These are phyloP conservation scores for Ampelomyces quisqualis DNA, from an alignment of 2,329 filamentous ascomycete genomes.

Conservation along the genomic window DNA sequence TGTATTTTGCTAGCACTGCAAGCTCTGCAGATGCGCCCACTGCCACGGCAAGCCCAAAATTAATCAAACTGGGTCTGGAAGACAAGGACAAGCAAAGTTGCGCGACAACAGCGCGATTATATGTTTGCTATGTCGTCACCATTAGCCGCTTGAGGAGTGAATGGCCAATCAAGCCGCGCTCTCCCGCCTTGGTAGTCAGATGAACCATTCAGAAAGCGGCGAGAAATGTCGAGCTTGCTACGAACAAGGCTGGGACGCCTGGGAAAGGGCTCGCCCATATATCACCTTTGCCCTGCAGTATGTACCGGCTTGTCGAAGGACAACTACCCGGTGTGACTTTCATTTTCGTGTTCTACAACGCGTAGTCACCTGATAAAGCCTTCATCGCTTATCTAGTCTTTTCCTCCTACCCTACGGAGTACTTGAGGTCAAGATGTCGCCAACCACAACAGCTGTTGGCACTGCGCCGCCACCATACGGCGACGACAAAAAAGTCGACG, in stretches of 20 bases:
- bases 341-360: constrained; percentile 4
- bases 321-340: constrained; percentile 1
- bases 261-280: too few relatives aligned
- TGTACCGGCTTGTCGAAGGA: not conserved
- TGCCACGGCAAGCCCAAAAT: constrained; percentile 1
- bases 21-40: not conserved
- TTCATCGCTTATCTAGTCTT: not conserved
- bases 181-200: constrained; percentile 13
- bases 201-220: constrained; percentile 8
- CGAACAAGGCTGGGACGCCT: constrained; percentile 2
- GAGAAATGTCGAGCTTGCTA: constrained; percentile 2
- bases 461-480: not conserved
- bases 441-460: constrained; percentile 1
- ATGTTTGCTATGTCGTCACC: constrained; percentile 11
- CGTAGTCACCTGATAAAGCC: constrained; percentile 8
- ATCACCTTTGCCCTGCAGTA: too few relatives aligned
- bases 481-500: constrained; percentile 3
- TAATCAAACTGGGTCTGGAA: not conserved
- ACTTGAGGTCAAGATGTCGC: constrained; percentile 5
- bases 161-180: constrained; percentile 1
- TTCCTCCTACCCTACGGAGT: not conserved
- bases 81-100: not conserved
- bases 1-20: constrained; percentile 4
- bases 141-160: constrained; percentile 1
- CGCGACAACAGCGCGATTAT: not conserved